phyloP scores from a whole-genome alignment of 140 eudicot genomes.

The Cichorium intybus region DNA sequence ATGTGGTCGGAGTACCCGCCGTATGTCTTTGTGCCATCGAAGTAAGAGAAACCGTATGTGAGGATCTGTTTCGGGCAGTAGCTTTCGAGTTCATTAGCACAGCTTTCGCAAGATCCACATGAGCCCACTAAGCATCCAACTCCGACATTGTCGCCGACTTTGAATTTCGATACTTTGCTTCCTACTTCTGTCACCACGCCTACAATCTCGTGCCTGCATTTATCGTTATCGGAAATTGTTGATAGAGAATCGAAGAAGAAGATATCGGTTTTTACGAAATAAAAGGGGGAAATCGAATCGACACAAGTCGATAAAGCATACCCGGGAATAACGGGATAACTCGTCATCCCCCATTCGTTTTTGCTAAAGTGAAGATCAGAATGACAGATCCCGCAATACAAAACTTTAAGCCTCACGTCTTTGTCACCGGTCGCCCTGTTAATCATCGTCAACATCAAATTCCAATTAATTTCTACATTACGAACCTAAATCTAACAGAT shows the following conservation, averaged over 20 bases:
- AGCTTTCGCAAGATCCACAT: conserved; percentile 39
- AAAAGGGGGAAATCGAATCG: neutral
- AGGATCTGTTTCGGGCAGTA: conserved; percentile 35
- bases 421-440: conserved; percentile 62
- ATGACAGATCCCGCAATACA: conserved; percentile 74
- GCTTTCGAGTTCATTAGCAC: conserved; percentile 37
- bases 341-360: conserved; percentile 55
- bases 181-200: conserved; percentile 59
- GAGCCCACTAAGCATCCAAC: conserved; percentile 60
- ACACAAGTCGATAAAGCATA: neutral
- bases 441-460: neutral
- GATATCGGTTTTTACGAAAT: neutral
- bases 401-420: conserved; percentile 55
- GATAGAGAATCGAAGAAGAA: neutral
- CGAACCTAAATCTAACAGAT: neutral
- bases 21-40: conserved; percentile 46
- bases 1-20: conserved; percentile 58
- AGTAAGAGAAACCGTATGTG: conserved; percentile 31
- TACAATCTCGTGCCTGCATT: conserved; percentile 58
- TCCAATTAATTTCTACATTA: neutral
- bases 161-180: conserved; percentile 46
- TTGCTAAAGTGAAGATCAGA: conserved; percentile 64
- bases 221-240: neutral
- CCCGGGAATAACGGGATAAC: conserved; percentile 70
- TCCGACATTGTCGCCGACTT: conserved; percentile 61